Percentiles rank a stretch among this genome's conserved stretches.
phyloP scores from a whole-genome alignment of 306 rosid species.

The Pachyrhizus erosus region DNA sequence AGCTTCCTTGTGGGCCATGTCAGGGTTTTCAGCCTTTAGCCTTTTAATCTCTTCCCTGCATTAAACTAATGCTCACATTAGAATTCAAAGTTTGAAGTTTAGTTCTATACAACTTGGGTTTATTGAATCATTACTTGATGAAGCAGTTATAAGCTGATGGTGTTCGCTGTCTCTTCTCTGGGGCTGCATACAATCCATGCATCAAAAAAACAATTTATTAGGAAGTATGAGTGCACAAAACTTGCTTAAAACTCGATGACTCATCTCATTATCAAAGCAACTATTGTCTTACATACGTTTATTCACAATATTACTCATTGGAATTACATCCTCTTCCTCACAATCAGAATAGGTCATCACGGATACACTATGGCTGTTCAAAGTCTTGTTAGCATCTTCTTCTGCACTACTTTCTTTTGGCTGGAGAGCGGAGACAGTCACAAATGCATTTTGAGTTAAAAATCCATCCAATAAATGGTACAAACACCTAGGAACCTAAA shows the following conservation, averaged over 20 bases:
- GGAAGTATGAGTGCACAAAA: slow-evolving; percentile 5
- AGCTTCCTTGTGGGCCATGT: slow-evolving; percentile 93
- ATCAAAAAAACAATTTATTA: neutral
- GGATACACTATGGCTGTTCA: slow-evolving; percentile 51
- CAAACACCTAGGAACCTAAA: neutral
- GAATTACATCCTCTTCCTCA: slow-evolving; percentile 68
- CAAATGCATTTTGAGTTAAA: slow-evolving; percentile 1
- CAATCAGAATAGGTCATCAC: slow-evolving; percentile 63
- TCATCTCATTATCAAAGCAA: neutral
- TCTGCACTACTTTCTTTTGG: slow-evolving; percentile 58
- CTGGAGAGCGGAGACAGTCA: slow-evolving; percentile 49
- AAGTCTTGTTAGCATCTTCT: slow-evolving; percentile 54
- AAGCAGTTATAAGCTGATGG: slow-evolving; percentile 95
- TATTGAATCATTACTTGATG: slow-evolving; percentile 71
- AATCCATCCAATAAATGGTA: neutral
- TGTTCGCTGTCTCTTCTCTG: slow-evolving; percentile 94
- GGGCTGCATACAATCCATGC: slow-evolving; percentile 58
- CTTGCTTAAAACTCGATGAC: slow-evolving; percentile 6
- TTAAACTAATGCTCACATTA: slow-evolving; percentile 34
- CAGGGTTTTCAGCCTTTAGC: slow-evolving; percentile 87
- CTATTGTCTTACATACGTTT: slow-evolving; percentile 67
- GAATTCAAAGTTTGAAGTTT: neutral
- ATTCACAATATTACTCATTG: slow-evolving; percentile 61
- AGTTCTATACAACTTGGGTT: neutral
- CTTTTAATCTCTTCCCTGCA: slow-evolving; percentile 90